Evolutionary conservation across 495 filamentous ascomycete species (phyloP).

Genomic region (Penicillium daleae): DNA sequence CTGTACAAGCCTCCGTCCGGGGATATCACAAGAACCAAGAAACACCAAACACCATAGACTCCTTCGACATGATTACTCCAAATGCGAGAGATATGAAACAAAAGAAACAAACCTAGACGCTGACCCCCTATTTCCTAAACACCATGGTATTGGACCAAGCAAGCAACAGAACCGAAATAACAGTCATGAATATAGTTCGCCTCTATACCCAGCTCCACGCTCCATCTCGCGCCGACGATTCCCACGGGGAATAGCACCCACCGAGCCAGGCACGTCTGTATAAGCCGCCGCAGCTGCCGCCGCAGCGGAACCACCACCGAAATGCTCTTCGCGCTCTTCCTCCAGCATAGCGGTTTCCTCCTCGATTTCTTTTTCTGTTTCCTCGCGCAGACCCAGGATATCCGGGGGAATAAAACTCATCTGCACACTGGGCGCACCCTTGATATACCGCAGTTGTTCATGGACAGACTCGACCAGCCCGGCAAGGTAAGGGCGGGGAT

Average conservation of each 20-base stretch:
- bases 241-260: constrained; percentile 26
- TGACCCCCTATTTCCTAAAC: neutral
- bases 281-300: constrained; percentile 8
- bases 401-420: constrained; percentile 80
- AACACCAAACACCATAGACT: neutral
- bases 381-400: constrained; percentile 71
- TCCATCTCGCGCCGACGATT: constrained; percentile 48
- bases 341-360: constrained; percentile 68
- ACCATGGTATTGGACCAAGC: neutral
- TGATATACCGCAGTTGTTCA: constrained; percentile 86
- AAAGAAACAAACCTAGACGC: neutral
- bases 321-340: constrained; percentile 52
- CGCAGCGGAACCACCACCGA: constrained; percentile 32
- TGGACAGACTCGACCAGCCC: constrained; percentile 72
- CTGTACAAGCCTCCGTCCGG: constrained; percentile 15
- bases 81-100: neutral
- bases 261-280: constrained; percentile 24
- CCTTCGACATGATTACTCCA: neutral
- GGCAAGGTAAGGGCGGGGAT: constrained; percentile 73
- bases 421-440: constrained; percentile 84
- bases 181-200: constrained; percentile 46
- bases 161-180: neutral
- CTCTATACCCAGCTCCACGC: constrained; percentile 42
- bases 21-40: constrained; percentile 24
- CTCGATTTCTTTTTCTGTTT: constrained; percentile 76